A percentile compares a stretch with the other conserved stretches of the same genome.
These are phyloP conservation scores for Tolypocladium album DNA, from an alignment of 2,329 filamentous ascomycete genomes.

Conservation along the genomic window DNA sequence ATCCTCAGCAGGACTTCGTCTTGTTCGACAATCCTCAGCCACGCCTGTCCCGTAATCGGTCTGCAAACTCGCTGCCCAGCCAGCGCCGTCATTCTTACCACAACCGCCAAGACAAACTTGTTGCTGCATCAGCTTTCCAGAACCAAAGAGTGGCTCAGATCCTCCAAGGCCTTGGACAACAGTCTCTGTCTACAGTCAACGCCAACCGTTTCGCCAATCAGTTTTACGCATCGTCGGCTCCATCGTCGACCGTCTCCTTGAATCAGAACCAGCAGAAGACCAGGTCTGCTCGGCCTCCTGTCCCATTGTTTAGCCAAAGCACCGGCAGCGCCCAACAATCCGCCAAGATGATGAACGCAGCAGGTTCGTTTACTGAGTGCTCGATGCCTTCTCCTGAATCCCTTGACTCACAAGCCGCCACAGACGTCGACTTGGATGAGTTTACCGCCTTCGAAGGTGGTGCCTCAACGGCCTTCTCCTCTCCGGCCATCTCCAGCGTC, in stretches of 20 bases:
- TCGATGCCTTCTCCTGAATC: background rate
- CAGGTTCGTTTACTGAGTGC: constrained; percentile 18
- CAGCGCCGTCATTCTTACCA: constrained; percentile 35
- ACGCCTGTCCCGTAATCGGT: constrained; percentile 23
- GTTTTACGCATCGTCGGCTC: constrained; percentile 59
- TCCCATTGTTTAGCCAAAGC: constrained; percentile 59
- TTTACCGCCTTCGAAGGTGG: constrained; percentile 46
- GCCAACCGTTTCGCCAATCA: constrained; percentile 47
- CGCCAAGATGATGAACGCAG: constrained; percentile 33
- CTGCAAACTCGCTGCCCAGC: constrained; percentile 25
- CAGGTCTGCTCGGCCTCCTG: constrained; percentile 50
- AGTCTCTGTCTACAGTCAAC: constrained; percentile 42
- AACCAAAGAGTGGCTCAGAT: constrained; percentile 50
- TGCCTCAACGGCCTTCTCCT: constrained; percentile 40
- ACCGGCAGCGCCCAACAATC: constrained; percentile 38
- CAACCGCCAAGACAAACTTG: constrained; percentile 32
- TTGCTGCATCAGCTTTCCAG: constrained; percentile 29
- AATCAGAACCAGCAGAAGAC: constrained; percentile 33
- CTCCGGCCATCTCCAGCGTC: constrained; percentile 36
- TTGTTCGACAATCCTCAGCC: constrained; percentile 53
- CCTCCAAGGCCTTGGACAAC: constrained; percentile 46
- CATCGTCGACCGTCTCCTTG: constrained; percentile 47
- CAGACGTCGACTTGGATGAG: constrained; percentile 49
- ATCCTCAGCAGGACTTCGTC: constrained; percentile 62
- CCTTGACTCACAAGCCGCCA: constrained; percentile 19